phyloP scores from a whole-genome alignment of 306 rosid genomes.

The Crataegus laevigata region DNA sequence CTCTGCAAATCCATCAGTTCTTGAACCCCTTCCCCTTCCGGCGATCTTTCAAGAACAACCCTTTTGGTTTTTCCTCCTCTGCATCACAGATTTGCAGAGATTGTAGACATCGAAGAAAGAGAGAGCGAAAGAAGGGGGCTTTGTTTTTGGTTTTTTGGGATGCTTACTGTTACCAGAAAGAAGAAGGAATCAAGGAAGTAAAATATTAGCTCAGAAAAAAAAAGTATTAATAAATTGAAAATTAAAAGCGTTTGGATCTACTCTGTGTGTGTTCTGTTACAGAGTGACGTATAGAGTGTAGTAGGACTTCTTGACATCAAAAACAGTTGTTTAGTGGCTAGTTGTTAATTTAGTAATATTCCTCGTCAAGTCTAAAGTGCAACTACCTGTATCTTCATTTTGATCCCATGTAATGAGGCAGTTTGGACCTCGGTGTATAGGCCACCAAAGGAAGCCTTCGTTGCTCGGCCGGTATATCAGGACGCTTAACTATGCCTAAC shows the following conservation, averaged over 20 bases:
- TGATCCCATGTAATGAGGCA: no score
- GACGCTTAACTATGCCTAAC: no score
- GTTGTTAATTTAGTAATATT: no score
- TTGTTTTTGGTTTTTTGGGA: not conserved
- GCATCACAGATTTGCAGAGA: conserved; percentile 26
- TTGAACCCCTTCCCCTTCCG: conserved; percentile 1
- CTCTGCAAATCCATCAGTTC: conserved; percentile 49
- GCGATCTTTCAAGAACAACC: conserved; percentile 23
- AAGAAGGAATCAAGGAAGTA: not conserved
- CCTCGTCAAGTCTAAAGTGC: no score
- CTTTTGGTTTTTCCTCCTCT: conserved; percentile 25
- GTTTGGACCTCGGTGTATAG: no score
- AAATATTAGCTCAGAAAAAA: not conserved
- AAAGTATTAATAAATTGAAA: not conserved
- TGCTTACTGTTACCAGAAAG: not conserved
- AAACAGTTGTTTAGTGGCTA: no score
- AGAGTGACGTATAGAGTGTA: not conserved
- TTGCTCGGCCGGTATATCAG: no score
- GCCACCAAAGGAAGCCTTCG: no score
- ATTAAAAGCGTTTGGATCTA: not conserved
- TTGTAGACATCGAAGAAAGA: conserved; percentile 3
- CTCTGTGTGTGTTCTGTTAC: not conserved
- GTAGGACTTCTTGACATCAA: no score
- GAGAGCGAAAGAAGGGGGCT: not conserved
- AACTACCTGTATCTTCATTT: no score